These are phyloP conservation scores for Saturnispora silvae DNA, from an alignment of 805 yeast species.

Conservation along the genomic window DNA sequence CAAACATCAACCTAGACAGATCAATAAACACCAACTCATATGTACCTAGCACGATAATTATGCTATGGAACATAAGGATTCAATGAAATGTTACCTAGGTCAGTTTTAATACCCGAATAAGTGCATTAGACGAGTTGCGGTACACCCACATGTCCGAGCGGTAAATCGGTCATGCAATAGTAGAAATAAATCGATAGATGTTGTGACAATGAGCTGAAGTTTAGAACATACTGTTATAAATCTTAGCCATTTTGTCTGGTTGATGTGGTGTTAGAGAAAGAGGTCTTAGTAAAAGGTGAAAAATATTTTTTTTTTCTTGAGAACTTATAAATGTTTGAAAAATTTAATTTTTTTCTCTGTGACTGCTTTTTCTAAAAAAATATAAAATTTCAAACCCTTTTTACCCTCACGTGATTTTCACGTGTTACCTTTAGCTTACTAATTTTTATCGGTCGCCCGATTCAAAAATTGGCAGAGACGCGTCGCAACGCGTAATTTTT, in stretches of 20 bases:
- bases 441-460: slow-evolving; percentile 1
- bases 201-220: neutral
- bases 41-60: too few relatives aligned
- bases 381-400: neutral
- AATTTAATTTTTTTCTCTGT: neutral
- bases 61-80: too few relatives aligned
- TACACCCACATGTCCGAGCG: slow-evolving; percentile 10
- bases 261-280: slow-evolving; percentile 9
- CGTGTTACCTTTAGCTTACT: neutral
- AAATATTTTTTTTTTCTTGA: too few relatives aligned
- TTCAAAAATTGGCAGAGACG: slow-evolving; percentile 3
- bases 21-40: too few relatives aligned
- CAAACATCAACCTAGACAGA: too few relatives aligned
- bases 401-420: neutral
- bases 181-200: too few relatives aligned
- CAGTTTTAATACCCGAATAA: neutral
- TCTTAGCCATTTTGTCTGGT: slow-evolving; percentile 25
- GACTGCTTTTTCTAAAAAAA: neutral
- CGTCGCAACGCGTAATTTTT: too few relatives aligned
- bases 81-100: too few relatives aligned
- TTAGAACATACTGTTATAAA: slow-evolving; percentile 25
- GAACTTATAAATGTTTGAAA: neutral
- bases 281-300: too few relatives aligned
- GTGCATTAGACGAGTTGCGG: neutral
- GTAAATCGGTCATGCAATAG: too few relatives aligned